Conservation (phyloP, 164 flowering plant species). For the Liquidambar formosana region DNA sequence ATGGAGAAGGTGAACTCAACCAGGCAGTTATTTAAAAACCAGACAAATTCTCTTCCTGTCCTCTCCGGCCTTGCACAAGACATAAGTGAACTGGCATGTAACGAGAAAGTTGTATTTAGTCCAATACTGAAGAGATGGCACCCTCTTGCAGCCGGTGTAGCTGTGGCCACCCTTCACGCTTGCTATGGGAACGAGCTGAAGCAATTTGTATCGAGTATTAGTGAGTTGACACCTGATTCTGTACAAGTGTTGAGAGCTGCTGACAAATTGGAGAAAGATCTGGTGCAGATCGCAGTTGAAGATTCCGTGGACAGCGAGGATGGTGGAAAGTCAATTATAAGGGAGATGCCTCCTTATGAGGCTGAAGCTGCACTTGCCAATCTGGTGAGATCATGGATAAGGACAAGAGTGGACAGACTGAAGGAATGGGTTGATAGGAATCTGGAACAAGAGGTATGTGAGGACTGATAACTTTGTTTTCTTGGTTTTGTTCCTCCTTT, state of each 20-base stretch:
- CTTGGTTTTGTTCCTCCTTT: background rate
- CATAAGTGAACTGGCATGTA: slow-evolving; percentile 56
- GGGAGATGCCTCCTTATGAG: slow-evolving; percentile 92
- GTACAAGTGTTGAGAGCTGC: slow-evolving; percentile 77
- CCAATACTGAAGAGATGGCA: slow-evolving; percentile 82
- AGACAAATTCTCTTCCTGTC: slow-evolving; percentile 46
- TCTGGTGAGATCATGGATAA: slow-evolving; percentile 74
- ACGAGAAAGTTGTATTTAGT: slow-evolving; percentile 75
- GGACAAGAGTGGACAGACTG: slow-evolving; percentile 59
- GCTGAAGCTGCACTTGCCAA: slow-evolving; percentile 67
- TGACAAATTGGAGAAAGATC: slow-evolving; percentile 86
- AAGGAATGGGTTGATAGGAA: slow-evolving; percentile 78
- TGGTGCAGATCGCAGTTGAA: slow-evolving; percentile 89
- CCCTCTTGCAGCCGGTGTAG: slow-evolving; percentile 88
- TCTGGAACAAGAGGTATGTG: slow-evolving; percentile 81
- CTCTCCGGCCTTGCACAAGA: slow-evolving; percentile 79
- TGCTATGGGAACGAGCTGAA: slow-evolving; percentile 83
- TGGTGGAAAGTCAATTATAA: slow-evolving; percentile 87
- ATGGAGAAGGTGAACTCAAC: slow-evolving; percentile 58
- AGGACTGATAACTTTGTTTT: background rate
- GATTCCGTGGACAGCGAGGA: slow-evolving; percentile 95
- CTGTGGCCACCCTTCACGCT: slow-evolving; percentile 88
- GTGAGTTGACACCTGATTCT: slow-evolving; percentile 88
- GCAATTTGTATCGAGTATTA: slow-evolving; percentile 57
- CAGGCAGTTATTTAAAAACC: slow-evolving; percentile 43